These are phyloP conservation scores for Galerina sulciceps DNA, from an alignment of 768 basidiomycete genomes.

Conservation along the genomic window DNA sequence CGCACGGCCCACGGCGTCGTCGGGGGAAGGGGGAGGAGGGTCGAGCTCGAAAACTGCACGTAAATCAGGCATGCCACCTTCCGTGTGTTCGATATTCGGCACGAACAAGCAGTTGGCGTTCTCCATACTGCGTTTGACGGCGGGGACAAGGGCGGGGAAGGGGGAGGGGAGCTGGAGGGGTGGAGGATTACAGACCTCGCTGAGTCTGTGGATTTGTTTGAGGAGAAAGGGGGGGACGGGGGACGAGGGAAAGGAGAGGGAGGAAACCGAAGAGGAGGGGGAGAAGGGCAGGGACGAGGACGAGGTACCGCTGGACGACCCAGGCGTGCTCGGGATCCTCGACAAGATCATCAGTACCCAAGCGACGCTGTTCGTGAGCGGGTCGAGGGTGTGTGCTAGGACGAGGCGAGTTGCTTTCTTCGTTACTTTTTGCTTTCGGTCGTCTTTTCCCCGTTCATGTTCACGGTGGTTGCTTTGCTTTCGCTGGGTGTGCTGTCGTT, in stretches of 20 bases:
- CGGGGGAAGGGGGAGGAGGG: too few relatives aligned
- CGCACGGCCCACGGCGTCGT: constrained; percentile 5
- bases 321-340: constrained; percentile 57
- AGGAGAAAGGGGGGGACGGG: too few relatives aligned
- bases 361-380: constrained; percentile 55
- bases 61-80: constrained; percentile 56
- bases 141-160: too few relatives aligned
- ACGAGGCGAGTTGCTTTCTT: constrained; percentile 46
- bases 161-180: constrained; percentile 38
- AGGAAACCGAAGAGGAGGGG: too few relatives aligned
- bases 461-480: too few relatives aligned
- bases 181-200: constrained; percentile 49
- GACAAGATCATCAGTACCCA: constrained; percentile 58
- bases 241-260: too few relatives aligned
- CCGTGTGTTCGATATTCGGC: constrained; percentile 40
- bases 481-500: too few relatives aligned
- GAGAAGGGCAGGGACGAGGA: too few relatives aligned
- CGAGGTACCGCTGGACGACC: constrained; percentile 43
- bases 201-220: constrained; percentile 35
- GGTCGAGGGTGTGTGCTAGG: constrained; percentile 48
- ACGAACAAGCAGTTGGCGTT: constrained; percentile 48
- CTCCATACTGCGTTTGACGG: too few relatives aligned
- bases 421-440: too few relatives aligned
- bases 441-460: too few relatives aligned
- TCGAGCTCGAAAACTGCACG: constrained; percentile 12